Base-by-base conservation (phyloP, 2,329 filamentous ascomycete genomes). In the Leptosphaerulina australis region DNA sequence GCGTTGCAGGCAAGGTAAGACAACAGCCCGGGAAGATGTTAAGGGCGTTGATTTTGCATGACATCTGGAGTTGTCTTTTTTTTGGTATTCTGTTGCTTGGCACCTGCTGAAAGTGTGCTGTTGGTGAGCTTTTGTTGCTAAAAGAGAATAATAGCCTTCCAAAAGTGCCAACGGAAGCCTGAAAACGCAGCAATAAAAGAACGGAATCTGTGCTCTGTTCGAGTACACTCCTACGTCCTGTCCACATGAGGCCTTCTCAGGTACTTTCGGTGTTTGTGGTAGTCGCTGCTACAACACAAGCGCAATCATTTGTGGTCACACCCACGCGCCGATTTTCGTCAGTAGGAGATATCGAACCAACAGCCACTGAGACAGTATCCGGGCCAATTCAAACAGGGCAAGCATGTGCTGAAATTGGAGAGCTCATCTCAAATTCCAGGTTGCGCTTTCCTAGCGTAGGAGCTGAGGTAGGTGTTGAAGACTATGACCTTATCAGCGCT, bases 301-400 rank as follows among this genome's bases (percentile, higher is more conserved):
- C 44, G 22, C 46, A 54, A 26, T 51, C 51, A 2, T 48, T 36
- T 5, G 24, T 28, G 2, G 22, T 36, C 28, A 44, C 29, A 9
- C 25, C 34, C 3, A 45, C 47, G 2, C 50, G 28, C 18, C 50
- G 45, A 2, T 45, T 45, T n/a, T 62, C 30, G 39, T 63, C 64
- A 2, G 53, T 60, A 8, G 57, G 44, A 25, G 51, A 68, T 44
- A 48, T 66, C 4, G 58, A 68, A 26, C 67, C 69, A 21, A 60
- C 60, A n/a, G 54, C 53, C 5, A 69, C 66, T 24, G 57, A 59
- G 34, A 58, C 60, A n/a, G 41, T 59, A 5, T 61, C 63, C 1
- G 68, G 66, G 6, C 69, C 70, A 0, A 63, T 71, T 18, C 51
- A 63, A 20, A 70, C 70, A 14, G 59, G 40, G 8, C 45, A 53